A percentile compares a stretch with the other conserved stretches of the same genome.
phyloP scores from a whole-genome alignment of 1,284 basidiomycete genomes.

The Acaromyces ingoldii region DNA sequence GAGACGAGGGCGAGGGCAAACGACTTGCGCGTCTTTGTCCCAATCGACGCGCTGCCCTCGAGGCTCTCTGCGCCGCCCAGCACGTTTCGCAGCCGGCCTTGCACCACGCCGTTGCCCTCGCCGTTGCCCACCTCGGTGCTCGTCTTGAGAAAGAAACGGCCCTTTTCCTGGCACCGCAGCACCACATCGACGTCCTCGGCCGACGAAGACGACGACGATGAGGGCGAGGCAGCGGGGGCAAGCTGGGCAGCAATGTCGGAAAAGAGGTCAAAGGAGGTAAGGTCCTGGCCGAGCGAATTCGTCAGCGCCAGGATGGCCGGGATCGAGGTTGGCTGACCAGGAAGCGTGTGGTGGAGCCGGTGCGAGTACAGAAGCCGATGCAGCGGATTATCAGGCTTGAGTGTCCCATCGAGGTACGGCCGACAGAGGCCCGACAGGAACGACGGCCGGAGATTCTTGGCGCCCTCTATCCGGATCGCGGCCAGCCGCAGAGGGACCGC shows the following conservation, averaged over 20 bases:
- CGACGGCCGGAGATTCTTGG: constrained; percentile 66
- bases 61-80: constrained; percentile 88
- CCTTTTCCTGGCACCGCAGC: constrained; percentile 70
- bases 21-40: constrained; percentile 79
- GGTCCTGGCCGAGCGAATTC: constrained; percentile 66
- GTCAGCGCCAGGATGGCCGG: constrained; percentile 59
- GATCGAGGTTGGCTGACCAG: constrained; percentile 32
- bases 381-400: constrained; percentile 17
- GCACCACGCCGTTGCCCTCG: constrained; percentile 64
- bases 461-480: constrained; percentile 74
- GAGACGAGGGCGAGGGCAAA: constrained; percentile 55
- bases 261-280: constrained; percentile 73
- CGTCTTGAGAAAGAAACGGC: constrained; percentile 74
- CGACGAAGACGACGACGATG: constrained; percentile 59
- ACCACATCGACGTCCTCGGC: constrained; percentile 78
- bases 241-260: constrained; percentile 66
- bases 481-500: constrained; percentile 55
- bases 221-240: constrained; percentile 62
- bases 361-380: constrained; percentile 45
- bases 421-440: constrained; percentile 75
- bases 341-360: constrained; percentile 35
- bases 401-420: constrained; percentile 58
- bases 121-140: constrained; percentile 90
- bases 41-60: constrained; percentile 75
- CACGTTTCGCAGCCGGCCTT: constrained; percentile 59